Evolutionary conservation across 805 yeast species (phyloP).

Genomic region (Dipodascus geniculatus): DNA sequence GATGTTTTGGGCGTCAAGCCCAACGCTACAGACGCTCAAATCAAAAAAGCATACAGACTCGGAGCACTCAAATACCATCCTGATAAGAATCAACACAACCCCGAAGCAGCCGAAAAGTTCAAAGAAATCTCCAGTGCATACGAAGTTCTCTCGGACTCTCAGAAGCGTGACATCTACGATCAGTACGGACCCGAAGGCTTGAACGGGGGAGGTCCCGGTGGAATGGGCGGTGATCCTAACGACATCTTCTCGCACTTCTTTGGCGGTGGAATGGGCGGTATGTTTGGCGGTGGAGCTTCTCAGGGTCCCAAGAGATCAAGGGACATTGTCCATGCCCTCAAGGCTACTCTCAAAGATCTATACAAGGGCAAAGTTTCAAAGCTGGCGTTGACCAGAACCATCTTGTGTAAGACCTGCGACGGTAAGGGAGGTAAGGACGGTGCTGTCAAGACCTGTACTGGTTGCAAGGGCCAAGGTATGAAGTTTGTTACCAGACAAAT

Average conservation of each 20-base stretch:
- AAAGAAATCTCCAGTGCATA: constrained; percentile 84
- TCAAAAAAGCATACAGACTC: constrained; percentile 71
- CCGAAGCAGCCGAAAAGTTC: constrained; percentile 91
- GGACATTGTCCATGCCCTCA: constrained; percentile 81
- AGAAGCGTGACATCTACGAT: constrained; percentile 85
- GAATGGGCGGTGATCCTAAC: constrained; percentile 51
- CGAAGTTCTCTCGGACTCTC: constrained; percentile 75
- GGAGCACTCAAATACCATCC: constrained; percentile 74
- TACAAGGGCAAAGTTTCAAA: constrained; percentile 91
- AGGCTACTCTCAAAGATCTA: constrained; percentile 82
- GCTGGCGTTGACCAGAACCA: constrained; percentile 85
- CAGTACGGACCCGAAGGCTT: constrained; percentile 90
- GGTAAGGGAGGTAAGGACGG: constrained; percentile 96
- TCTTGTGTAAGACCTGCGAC: constrained; percentile 77
- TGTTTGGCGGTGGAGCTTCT: constrained; percentile 41
- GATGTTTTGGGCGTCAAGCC: constrained; percentile 44
- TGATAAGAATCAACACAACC: constrained; percentile 38
- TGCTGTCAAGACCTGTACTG: constrained; percentile 71
- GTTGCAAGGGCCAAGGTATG: constrained; percentile 88
- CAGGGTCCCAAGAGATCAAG: constrained; percentile 82
- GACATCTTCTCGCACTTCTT: constrained; percentile 75
- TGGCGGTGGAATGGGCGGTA: constrained; percentile 46
- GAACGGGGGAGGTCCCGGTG: constrained; percentile 53
- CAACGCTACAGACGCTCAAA: constrained; percentile 43
- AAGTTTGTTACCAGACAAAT: constrained; percentile 90